phyloP scores from a whole-genome alignment of 192 early-diverging fungal species.

The Rhizophagus sp. region DNA sequence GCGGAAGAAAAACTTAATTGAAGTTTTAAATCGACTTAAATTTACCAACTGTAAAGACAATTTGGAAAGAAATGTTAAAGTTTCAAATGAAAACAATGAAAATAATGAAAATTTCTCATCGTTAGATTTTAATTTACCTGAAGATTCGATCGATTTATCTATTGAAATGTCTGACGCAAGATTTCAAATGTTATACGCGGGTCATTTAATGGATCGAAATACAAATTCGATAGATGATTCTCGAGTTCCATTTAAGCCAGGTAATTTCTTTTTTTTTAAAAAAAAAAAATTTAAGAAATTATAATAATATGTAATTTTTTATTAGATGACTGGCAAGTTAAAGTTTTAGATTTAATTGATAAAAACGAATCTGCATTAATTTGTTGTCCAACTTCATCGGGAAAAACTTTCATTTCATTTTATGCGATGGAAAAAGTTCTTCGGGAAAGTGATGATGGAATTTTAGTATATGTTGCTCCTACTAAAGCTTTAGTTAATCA shows the following conservation, averaged over 20 bases:
- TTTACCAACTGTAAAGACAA: background rate
- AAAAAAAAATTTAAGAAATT: background rate
- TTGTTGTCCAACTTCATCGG: constrained; percentile 45
- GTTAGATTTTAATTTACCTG: background rate
- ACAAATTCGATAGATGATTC: constrained; percentile 35
- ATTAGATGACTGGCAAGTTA: constrained; percentile 39
- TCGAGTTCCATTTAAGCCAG: constrained; percentile 43
- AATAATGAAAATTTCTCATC: background rate
- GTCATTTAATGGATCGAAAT: constrained; percentile 38
- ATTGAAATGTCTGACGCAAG: constrained; percentile 21
- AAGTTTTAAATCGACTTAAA: background rate
- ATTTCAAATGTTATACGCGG: constrained; percentile 40
- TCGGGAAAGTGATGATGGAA: constrained; percentile 36
- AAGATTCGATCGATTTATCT: constrained; percentile 6
- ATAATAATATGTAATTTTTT: no score
- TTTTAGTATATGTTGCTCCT: constrained; percentile 47
- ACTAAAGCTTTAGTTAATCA: constrained; percentile 52
- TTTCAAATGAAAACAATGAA: background rate
- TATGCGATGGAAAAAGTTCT: constrained; percentile 54
- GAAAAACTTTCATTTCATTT: constrained; percentile 51
- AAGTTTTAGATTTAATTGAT: constrained; percentile 45
- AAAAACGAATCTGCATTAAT: constrained; percentile 43
- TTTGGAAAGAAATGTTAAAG: background rate
- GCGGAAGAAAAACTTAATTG: background rate
- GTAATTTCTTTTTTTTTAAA: background rate